Evolutionary conservation across 2,329 filamentous ascomycete species (phyloP), one percentile per base, ranked within the genome.

Genomic region (Periconia macrospinosa): DNA sequence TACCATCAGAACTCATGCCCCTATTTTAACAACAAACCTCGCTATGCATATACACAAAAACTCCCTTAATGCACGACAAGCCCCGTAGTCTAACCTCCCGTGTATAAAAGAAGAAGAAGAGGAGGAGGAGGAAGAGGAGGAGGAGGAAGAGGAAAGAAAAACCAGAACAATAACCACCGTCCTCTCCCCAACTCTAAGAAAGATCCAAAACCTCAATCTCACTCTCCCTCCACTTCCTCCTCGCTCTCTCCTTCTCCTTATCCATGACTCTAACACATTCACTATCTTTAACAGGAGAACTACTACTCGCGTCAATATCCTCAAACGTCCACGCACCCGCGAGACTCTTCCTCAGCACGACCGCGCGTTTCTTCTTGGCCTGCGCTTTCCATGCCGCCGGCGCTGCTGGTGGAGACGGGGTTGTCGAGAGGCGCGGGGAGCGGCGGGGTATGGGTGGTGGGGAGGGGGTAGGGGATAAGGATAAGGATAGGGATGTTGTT

Each of bases 161-260:
- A 37, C 11, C 5, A 13, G 5, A 13, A 37, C 33, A 13, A 3
- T 13, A 13, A 3, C 33, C 15, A n/a, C 11, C 33, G 3, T 37
- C 5, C 33, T 37, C 33, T 10, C 5, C 5, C 5, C 33, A 5
- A n/a, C 5, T 41, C 45, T 47, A 41, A 7, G 35, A 27, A 50
- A 75, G 46, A 60, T 75, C 71, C 49, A 75, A 50, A 41, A 71
- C 53, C 49, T 72, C 69, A 40, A 75, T 62, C 43, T 70, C 66
- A 27, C 72, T 75, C 50, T 71, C 69, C 40, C 71, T 57, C 71
- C 71, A 74, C 48, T 56, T 62, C 42, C 63, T 54, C 50, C 68
- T 62, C 52, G 63, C 62, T 41, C 60, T 69, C 15, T 62, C 67
- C 50, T 65, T 68, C 20, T 49, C 41, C 50, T 65, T 68, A 18